Percentiles rank a stretch among this genome's conserved stretches.
Evolutionary conservation across 345 rosid genomes (phyloP).

Genomic region (Cardamine chenopodiifolia): DNA sequence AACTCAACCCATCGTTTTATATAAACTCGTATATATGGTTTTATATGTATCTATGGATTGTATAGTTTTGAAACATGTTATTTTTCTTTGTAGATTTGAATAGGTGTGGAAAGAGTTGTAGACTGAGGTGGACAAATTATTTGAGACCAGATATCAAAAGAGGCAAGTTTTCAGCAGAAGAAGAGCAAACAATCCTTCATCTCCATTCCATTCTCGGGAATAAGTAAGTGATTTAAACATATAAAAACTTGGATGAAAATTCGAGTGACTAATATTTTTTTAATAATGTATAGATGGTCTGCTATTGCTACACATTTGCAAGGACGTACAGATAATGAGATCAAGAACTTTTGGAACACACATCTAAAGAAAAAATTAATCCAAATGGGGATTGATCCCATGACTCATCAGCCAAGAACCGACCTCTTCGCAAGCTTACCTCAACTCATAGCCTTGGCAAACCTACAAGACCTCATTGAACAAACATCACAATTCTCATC

Average conservation of each 20-base stretch:
- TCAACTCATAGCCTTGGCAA: conserved; percentile 47
- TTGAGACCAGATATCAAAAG: conserved; percentile 80
- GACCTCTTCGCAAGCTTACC: conserved; percentile 47
- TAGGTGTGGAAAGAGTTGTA: conserved; percentile 85
- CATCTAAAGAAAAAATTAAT: conserved; percentile 77
- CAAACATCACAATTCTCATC: conserved; percentile 42
- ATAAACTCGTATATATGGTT: neutral
- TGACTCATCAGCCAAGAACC: conserved; percentile 77
- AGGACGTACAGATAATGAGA: conserved; percentile 78
- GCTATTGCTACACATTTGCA: conserved; percentile 74
- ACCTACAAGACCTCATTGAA: conserved; percentile 40
- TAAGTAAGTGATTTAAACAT: conserved; percentile 52
- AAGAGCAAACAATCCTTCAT: conserved; percentile 74
- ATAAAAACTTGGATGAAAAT: neutral
- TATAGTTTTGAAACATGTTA: neutral
- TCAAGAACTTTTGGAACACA: conserved; percentile 84
- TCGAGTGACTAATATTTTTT: neutral
- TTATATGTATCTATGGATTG: neutral
- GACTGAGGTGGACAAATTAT: conserved; percentile 84
- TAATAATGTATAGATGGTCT: conserved; percentile 58
- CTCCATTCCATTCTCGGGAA: conserved; percentile 82
- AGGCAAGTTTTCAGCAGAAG: conserved; percentile 77
- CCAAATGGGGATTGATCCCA: conserved; percentile 82
- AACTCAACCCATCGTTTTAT: neutral
- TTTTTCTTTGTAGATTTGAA: conserved; percentile 57